Conservation (phyloP, 805 yeast species). For the Saturnispora halmiae region DNA sequence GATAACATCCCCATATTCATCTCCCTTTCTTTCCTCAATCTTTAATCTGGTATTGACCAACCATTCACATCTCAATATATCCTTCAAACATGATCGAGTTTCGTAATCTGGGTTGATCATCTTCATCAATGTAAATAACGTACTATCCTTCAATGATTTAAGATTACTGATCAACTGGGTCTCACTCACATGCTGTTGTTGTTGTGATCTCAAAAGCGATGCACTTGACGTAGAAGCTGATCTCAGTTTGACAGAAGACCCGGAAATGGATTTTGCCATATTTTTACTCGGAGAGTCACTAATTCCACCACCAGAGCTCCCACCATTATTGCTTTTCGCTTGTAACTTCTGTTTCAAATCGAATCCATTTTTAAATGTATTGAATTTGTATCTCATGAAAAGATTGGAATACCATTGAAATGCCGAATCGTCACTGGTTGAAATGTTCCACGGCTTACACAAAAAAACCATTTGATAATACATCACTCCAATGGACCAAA, state of each 20-base stretch:
- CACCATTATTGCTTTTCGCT: no score
- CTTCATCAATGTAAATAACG: constrained; percentile 15
- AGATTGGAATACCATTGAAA: constrained; percentile 16
- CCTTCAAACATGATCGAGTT: constrained; percentile 17
- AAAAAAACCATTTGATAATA: constrained; percentile 38
- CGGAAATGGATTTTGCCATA: not conserved
- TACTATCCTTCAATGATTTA: constrained; percentile 12
- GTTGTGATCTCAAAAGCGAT: not conserved
- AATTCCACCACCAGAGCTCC: not conserved
- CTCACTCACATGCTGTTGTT: not conserved
- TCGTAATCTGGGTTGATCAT: constrained; percentile 26
- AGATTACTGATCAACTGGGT: constrained; percentile 10
- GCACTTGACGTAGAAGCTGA: constrained; percentile 4
- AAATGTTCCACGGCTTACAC: constrained; percentile 40
- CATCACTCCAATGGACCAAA: constrained; percentile 45
- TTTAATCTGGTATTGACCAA: constrained; percentile 22
- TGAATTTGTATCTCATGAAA: constrained; percentile 13
- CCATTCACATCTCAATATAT: constrained; percentile 25
- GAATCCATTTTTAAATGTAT: constrained; percentile 15
- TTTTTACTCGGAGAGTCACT: not conserved
- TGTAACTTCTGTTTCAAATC: constrained; percentile 15
- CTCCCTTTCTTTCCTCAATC: constrained; percentile 13
- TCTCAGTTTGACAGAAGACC: not conserved
- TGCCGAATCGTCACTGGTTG: constrained; percentile 26
- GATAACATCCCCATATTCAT: constrained; percentile 22